Base-by-base conservation (phyloP, 495 filamentous ascomycete genomes). In the Bacidia gigantensis region DNA sequence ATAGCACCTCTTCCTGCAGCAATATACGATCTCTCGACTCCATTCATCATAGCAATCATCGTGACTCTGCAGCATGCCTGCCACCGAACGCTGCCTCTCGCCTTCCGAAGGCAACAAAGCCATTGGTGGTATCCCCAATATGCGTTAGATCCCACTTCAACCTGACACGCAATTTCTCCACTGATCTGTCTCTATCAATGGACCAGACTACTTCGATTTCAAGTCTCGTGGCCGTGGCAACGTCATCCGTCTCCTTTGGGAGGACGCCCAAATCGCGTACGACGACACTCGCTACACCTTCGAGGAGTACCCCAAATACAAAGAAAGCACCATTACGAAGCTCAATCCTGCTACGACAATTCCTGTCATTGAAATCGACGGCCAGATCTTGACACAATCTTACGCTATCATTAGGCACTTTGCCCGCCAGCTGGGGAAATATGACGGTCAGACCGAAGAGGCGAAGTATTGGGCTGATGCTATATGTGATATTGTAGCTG, bases 381-480 rank as follows among this genome's bases (percentile, higher is more conserved):
- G 69, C 3, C 53, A 54, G 25, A 65, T 67, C 20, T 45, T 72
- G 21, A 69, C 61, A 2, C 68, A 72, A 61, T 69, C 65, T 17
- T 58, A 56, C 55, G 48, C 70, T 0, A 72, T 67, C 22, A 48
- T 75, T 2, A 58, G 72, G 10, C 70, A 68, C 46, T 64, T 71
- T 44, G 60, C 65, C 10, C 53, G 66, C 9, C 61, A 67, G 17
- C 56, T 72, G 14, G 67, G 64, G 12, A 46, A 35, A 11, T 71
- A 71, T 51, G 67, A 71, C 40, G 68, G 67, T 2, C 51, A 64
- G 26, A 69, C 66, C 2, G 66, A 62, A 35, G 52, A 56, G 7
- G 70, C 71, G 57, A 72, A 66, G 58, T 73, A 69, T 39, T 54
- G 62, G 43, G 64, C 67, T 17, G 70, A 74, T 57, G 62, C 60